Conservation (phyloP, 2,329 filamentous ascomycete species). For the Thielaviopsis musarum region DNA sequence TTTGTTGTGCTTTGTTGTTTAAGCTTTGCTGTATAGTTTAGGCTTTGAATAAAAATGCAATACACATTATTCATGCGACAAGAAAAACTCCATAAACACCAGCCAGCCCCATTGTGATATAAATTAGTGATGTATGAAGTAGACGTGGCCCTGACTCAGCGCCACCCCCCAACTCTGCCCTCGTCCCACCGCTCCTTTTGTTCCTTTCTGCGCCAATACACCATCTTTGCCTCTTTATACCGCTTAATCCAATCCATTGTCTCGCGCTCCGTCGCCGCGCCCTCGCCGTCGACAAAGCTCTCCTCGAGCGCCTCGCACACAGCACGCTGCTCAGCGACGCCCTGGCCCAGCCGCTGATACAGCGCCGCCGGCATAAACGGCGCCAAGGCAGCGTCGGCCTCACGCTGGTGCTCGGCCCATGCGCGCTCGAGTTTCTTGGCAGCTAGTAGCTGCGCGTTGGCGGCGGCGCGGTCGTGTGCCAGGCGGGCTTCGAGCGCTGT, state of each 20-base stretch:
- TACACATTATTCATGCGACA: background rate
- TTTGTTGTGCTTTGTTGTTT: too few species aligned
- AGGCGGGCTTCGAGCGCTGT: conserved; percentile 41
- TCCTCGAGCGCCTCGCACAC: conserved; percentile 76
- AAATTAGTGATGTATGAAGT: too few species aligned
- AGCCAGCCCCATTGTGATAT: too few species aligned
- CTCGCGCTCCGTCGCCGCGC: conserved; percentile 57
- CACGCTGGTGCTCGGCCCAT: conserved; percentile 74
- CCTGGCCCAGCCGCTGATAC: conserved; percentile 64
- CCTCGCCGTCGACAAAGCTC: conserved; percentile 60
- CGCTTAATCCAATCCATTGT: conserved; percentile 68
- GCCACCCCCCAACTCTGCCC: conserved; percentile 85
- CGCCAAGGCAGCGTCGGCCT: conserved; percentile 71
- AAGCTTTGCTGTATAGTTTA: background rate
- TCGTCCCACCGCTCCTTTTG: conserved; percentile 92
- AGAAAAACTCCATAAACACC: too few species aligned
- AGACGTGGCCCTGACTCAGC: conserved; percentile 30
- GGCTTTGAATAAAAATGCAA: background rate
- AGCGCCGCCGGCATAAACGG: conserved; percentile 76
- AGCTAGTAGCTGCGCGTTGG: conserved; percentile 66
- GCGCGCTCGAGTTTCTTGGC: conserved; percentile 80
- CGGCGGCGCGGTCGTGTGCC: conserved; percentile 45
- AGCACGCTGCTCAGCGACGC: conserved; percentile 65
- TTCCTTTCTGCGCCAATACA: conserved; percentile 67
- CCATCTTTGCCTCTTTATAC: conserved; percentile 63